Conservation (phyloP, 1,284 basidiomycete species). For the Hemileia vastatrix region DNA sequence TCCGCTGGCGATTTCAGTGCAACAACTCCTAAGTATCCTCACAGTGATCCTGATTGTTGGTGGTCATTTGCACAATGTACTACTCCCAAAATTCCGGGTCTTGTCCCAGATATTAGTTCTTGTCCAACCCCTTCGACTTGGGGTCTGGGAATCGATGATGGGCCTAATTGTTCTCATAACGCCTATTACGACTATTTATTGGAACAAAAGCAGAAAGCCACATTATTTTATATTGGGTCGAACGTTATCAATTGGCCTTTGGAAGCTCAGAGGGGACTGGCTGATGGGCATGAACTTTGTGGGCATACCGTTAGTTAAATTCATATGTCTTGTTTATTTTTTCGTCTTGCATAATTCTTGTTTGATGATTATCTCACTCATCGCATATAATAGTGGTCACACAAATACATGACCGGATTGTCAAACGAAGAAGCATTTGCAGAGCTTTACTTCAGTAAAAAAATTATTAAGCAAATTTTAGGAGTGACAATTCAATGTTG, state of each 20-base stretch:
- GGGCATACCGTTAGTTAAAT: slow-evolving; percentile 25
- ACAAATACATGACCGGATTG: slow-evolving; percentile 49
- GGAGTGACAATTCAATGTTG: slow-evolving; percentile 23
- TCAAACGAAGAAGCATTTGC: slow-evolving; percentile 51
- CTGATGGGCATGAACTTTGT: slow-evolving; percentile 45
- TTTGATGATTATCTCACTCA: background rate
- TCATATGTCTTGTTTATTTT: slow-evolving; percentile 24
- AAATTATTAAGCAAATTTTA: slow-evolving; percentile 20
- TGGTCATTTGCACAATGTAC: slow-evolving; percentile 20
- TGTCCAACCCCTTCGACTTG: slow-evolving; percentile 50
- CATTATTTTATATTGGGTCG: slow-evolving; percentile 45
- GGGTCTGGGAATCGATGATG: slow-evolving; percentile 45
- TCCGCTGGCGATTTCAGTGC: slow-evolving; percentile 36
- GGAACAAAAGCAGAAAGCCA: slow-evolving; percentile 49
- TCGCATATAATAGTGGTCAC: slow-evolving; percentile 5
- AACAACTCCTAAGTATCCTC: slow-evolving; percentile 33
- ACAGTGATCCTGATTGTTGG: slow-evolving; percentile 43
- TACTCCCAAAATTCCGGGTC: slow-evolving; percentile 11
- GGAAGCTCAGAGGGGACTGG: slow-evolving; percentile 49
- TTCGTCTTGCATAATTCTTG: slow-evolving; percentile 6
- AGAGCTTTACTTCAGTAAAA: slow-evolving; percentile 50
- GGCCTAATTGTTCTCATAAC: slow-evolving; percentile 39
- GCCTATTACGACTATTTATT: slow-evolving; percentile 50
- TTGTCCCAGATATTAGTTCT: slow-evolving; percentile 41
- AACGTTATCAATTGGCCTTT: slow-evolving; percentile 53